These are phyloP conservation scores for Leptosphaerulina australis DNA, from an alignment of 2,329 filamentous ascomycete genomes.

Conservation along the genomic window DNA sequence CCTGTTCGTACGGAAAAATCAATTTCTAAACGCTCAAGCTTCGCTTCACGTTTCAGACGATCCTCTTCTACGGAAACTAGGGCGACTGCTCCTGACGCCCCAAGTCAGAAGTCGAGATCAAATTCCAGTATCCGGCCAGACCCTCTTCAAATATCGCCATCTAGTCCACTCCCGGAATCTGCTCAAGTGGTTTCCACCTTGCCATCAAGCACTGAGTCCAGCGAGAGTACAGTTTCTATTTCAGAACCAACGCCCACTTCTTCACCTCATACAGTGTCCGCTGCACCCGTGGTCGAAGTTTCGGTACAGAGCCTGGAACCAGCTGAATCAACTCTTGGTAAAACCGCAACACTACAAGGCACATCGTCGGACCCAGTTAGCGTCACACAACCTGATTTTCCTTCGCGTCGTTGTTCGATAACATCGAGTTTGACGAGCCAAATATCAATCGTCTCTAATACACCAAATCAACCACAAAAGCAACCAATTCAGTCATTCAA, in stretches of 20 bases:
- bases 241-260: background rate
- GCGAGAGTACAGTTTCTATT: background rate
- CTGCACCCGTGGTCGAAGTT: background rate
- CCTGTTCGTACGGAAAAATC: constrained; percentile 3
- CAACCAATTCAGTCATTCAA: background rate
- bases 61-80: constrained; percentile 4
- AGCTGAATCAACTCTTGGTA: background rate
- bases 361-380: background rate
- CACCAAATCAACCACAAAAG: background rate
- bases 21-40: constrained; percentile 9
- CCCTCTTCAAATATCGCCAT: background rate
- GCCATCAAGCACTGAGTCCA: background rate
- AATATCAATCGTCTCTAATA: constrained; percentile 12
- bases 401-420: constrained; percentile 10
- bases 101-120: background rate
- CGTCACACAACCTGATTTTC: background rate
- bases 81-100: background rate
- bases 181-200: background rate
- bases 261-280: background rate
- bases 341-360: background rate
- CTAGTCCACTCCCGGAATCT: background rate
- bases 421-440: constrained; percentile 9
- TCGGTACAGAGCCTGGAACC: background rate
- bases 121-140: background rate
- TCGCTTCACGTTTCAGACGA: constrained; percentile 13